These are phyloP conservation scores for Pseudophaeomoniella oleicola DNA, from an alignment of 2,329 filamentous ascomycete genomes.

Conservation along the genomic window DNA sequence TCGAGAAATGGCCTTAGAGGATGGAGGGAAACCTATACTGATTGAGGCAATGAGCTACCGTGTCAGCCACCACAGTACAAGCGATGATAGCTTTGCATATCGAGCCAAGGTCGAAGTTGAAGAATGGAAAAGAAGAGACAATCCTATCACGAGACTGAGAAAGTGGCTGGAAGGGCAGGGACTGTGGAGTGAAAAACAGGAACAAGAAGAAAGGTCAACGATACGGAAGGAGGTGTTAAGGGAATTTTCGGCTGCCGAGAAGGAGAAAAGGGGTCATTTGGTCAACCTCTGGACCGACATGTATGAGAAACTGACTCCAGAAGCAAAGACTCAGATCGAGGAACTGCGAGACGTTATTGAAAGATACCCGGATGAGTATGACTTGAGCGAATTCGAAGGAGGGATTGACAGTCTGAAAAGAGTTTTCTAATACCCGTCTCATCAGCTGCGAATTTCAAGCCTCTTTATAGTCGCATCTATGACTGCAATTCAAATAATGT, in stretches of 20 bases:
- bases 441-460: too few species aligned
- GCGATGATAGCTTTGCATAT: constrained; percentile 93
- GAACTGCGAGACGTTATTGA: constrained; percentile 64
- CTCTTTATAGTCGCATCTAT: too few species aligned
- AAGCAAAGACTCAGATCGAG: constrained; percentile 59
- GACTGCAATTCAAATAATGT: too few species aligned
- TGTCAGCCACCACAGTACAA: constrained; percentile 94
- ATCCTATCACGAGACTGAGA: constrained; percentile 68
- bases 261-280: constrained; percentile 38
- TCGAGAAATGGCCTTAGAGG: constrained; percentile 59
- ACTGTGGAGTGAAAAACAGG: constrained; percentile 72
- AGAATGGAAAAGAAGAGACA: constrained; percentile 83
- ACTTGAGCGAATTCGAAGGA: constrained; percentile 60
- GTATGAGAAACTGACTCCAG: constrained; percentile 75
- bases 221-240: constrained; percentile 63
- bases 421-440: too few species aligned
- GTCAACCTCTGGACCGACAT: constrained; percentile 63
- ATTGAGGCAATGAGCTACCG: constrained; percentile 97
- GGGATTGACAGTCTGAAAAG: constrained; percentile 48
- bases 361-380: constrained; percentile 85
- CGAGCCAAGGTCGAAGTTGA: constrained; percentile 85
- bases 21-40: constrained; percentile 69
- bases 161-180: constrained; percentile 81
- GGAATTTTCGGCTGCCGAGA: constrained; percentile 62
- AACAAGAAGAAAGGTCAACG: constrained; percentile 54